Base-by-base conservation (phyloP, 495 filamentous ascomycete genomes). In the Penicillium longicatenatum region DNA sequence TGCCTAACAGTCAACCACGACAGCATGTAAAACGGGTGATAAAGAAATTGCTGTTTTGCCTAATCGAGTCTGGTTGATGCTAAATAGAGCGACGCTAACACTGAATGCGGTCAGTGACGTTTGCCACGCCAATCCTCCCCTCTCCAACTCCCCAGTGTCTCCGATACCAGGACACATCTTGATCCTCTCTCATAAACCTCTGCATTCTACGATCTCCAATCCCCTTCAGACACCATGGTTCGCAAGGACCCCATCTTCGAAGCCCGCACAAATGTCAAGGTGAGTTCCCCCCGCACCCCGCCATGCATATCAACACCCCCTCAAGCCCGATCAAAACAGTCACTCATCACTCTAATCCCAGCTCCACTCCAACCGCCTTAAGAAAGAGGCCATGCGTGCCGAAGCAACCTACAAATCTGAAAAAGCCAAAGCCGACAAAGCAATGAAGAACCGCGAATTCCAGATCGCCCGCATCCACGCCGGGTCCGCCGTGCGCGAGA, bases 391-490 rank as follows among this genome's bases (percentile, higher is more conserved):
- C 31, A 62, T 65, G 35, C 73, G 77, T 10, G 77, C 77, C 6
- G 77, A 78, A 59, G 55, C 74, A 24, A 79, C 77, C 37, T 79
- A 67, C 71, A 78, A 79, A 59, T 73, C 75, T 14, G 77, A 79
- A 58, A 77, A 77, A 46, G 71, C 74, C 21, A 79, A 79, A 69
- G 77, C 77, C 29, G 77, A 79, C 59, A 75, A 72, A 41, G 75
- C 77, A 9, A 78, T 79, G 77, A 78, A 78, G 55, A 75, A 76
- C 59, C 75, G 67, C 49, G 77, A 79, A 62, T 79, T 79, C 61
- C 74, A 79, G 55, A 79, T 79, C 61, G 77, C 77, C 52, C 75
- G 77, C 37, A 79, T 79, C 65, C 77, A 79, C 64, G 77, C 77
- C 52, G 70, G 69, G 26, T 75, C 71, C 17, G 77, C 77, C 19